Base-by-base conservation (phyloP, 2,329 filamentous ascomycete genomes). In the Phaeosphaeriaceae sp. region DNA sequence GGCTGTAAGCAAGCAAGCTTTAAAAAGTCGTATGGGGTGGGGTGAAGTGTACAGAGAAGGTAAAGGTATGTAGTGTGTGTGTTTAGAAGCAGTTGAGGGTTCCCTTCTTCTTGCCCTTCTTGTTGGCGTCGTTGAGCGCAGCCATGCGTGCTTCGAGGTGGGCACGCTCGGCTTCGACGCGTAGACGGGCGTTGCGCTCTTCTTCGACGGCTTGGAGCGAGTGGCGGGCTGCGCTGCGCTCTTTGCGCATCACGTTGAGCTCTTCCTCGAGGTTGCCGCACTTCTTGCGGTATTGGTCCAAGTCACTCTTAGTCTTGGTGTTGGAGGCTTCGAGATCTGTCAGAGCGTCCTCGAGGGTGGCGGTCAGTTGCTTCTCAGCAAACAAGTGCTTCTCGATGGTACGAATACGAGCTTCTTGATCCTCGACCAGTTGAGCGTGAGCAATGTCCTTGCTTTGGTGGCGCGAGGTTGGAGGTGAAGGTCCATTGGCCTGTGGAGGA, bases 321-420 rank as follows among this genome's bases (percentile, higher is more conserved):
- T 91, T 93, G 69, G 96, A 93, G 56, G 88, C 88, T 80, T 99
- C 95, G 40, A 99, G 87, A 71, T 99, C 95, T 1, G 93, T 94
- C 28, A 99, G 88, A 7, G 95, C 95, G 80, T 98, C 94, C 78
- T 99, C 95, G 42, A 99, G 86, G 1, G 94, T 98, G 49, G 92
- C 90, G 0, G 94, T 99, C 59, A 99, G 89, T 78, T 98, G 94
- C 77, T 97, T 97, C 83, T 99, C 95, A 3, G 95, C 95, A 65
- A 91, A 91, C 23, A 99, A 86, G 74, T 98, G 93, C 83, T 97
- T 98, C 83, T 99, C 94, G 63, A 99, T 97, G 7, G 93, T 96
- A 60, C 91, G 90, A 74, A 99, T 96, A 64, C 94, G 93, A 46
- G 92, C 91, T 76, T 99, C 95, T 77, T 97, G 94, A 70, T 99